A percentile compares a stretch with the other conserved stretches of the same genome.
Conservation (phyloP, 257 asterid genomes). For the Linaria vulgaris region DNA sequence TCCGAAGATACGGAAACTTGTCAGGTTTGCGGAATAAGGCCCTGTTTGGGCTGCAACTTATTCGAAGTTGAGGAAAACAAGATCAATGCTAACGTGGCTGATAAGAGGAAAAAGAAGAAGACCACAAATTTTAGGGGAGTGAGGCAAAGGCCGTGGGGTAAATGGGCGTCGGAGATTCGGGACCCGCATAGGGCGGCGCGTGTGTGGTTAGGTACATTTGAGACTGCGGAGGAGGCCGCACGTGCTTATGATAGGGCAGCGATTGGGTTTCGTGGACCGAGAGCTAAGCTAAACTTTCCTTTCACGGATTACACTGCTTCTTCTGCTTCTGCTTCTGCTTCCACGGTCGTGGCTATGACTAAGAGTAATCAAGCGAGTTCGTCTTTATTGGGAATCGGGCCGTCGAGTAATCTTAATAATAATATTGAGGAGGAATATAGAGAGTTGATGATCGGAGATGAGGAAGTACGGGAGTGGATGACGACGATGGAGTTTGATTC, state of each 20-base stretch:
- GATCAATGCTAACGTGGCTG: neutral
- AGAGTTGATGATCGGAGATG: slow-evolving; percentile 47
- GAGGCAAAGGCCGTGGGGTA: slow-evolving; percentile 93
- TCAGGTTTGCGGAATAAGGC: slow-evolving; percentile 42
- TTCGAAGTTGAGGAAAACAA: slow-evolving; percentile 26
- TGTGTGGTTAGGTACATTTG: slow-evolving; percentile 83
- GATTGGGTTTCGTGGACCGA: slow-evolving; percentile 80
- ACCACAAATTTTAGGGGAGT: slow-evolving; percentile 89
- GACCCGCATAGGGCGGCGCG: slow-evolving; percentile 82
- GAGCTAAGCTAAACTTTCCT: slow-evolving; percentile 81
- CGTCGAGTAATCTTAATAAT: slow-evolving; percentile 21
- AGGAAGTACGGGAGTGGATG: slow-evolving; percentile 61
- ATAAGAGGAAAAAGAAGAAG: slow-evolving; percentile 35
- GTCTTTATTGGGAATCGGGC: too few relatives aligned
- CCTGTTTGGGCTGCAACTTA: slow-evolving; percentile 52
- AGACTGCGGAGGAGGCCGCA: slow-evolving; percentile 79
- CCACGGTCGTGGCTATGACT: neutral
- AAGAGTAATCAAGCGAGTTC: neutral
- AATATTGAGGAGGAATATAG: slow-evolving; percentile 30
- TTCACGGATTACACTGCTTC: slow-evolving; percentile 55
- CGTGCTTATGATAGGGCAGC: slow-evolving; percentile 86
- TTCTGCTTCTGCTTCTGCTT: slow-evolving; percentile 1
- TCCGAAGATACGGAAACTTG: slow-evolving; percentile 39
- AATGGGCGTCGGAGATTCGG: slow-evolving; percentile 93
- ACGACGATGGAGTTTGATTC: slow-evolving; percentile 62